Percentiles rank a stretch among this genome's conserved stretches.
These are phyloP conservation scores for Pyrrhoderma noxium DNA, from an alignment of 1,284 basidiomycete genomes.

Conservation along the genomic window DNA sequence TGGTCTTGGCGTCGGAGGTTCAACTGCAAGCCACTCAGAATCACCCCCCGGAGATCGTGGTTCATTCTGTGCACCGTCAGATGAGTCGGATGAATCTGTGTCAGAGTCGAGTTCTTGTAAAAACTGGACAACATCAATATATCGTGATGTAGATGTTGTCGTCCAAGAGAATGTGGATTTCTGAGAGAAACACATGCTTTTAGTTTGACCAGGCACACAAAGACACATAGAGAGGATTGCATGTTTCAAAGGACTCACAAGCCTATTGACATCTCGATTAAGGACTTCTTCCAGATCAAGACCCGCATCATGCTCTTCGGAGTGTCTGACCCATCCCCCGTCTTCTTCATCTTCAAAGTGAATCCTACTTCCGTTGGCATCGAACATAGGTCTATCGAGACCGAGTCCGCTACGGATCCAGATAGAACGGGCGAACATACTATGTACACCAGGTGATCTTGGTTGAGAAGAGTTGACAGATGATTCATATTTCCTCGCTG, in stretches of 20 bases:
- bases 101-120: constrained; percentile 11
- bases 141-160: constrained; percentile 16
- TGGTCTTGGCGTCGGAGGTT: constrained; percentile 6
- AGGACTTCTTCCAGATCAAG: constrained; percentile 7
- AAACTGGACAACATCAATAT: constrained; percentile 13
- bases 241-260: constrained; percentile 3
- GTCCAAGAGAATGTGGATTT: constrained; percentile 19
- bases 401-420: constrained; percentile 9
- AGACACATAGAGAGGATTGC: no score
- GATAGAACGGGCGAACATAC: constrained; percentile 11
- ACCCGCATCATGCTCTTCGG: constrained; percentile 2
- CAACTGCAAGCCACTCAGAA: constrained; percentile 12
- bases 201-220: no score
- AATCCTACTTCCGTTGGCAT: not conserved
- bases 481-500: not conserved
- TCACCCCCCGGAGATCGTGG: not conserved
- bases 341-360: not conserved
- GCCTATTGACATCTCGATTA: constrained; percentile 3
- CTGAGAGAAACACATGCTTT: not conserved
- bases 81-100: constrained; percentile 2
- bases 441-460: constrained; percentile 3
- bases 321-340: not conserved
- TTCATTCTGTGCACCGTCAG: not conserved
- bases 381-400: not conserved
- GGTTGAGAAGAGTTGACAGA: not conserved